These are phyloP conservation scores for Fragaria nilgerrensis DNA, from an alignment of 306 rosid species.

Conservation along the genomic window DNA sequence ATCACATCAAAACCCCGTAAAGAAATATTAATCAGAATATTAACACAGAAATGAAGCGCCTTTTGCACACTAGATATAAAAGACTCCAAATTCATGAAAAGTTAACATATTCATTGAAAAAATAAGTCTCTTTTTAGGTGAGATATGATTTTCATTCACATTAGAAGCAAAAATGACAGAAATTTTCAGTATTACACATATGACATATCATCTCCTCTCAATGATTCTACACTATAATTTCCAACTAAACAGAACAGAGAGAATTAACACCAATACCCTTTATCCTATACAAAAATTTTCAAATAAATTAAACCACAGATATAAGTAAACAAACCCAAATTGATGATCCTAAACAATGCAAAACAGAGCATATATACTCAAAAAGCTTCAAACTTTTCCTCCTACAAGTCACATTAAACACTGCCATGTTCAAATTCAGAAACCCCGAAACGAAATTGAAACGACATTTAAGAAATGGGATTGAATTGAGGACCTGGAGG, in stretches of 20 bases:
- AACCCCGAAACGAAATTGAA: not conserved
- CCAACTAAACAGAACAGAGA: constrained; percentile 10
- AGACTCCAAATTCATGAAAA: not conserved
- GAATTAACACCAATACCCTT: not conserved
- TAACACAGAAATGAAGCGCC: not conserved
- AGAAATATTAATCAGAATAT: not conserved
- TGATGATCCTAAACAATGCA: not conserved
- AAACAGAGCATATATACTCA: no score
- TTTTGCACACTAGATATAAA: not conserved
- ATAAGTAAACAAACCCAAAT: not conserved
- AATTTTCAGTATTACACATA: not conserved
- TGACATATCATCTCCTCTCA: not conserved
- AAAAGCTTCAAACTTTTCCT: not conserved
- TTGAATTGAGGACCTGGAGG: constrained; percentile 57
- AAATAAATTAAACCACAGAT: not conserved
- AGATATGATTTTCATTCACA: no score
- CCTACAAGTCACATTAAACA: constrained; percentile 2
- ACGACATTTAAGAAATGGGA: not conserved
- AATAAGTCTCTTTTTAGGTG: not conserved
- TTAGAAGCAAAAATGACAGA: no score
- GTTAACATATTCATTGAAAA: not conserved
- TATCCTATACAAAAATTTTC: not conserved
- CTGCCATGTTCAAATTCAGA: not conserved
- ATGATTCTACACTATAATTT: not conserved
- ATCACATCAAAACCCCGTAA: constrained; percentile 10